Evolutionary conservation across 495 filamentous ascomycete genomes (phyloP), one percentile per base, ranked within the genome.

Genomic region (Lasiosphaeria hispida): DNA sequence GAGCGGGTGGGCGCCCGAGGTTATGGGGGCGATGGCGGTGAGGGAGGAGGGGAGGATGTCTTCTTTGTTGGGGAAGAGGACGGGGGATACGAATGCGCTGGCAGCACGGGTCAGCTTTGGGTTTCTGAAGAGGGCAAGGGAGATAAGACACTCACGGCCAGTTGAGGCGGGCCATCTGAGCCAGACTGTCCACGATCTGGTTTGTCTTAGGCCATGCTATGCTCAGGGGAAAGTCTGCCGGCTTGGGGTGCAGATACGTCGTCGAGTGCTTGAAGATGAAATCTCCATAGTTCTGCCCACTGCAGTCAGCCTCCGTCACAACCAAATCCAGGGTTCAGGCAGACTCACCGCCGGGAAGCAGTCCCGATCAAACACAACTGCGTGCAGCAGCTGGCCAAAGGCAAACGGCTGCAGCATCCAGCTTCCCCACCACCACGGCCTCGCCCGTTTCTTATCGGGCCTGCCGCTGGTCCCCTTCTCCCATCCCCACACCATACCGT

Each of bases 341-440:
- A 11, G 55, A 65, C 69, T 56, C 42, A 69, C 71, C 39, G 62
- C 77, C 0, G 93, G 92, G 59, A 92, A 90, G 68, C 87, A 90
- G 64, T 96, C 92, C 48, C 89, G 82, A 68, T 97, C 92, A 76
- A 97, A 97, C 33, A 97, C 83, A 71, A 92, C 89, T 2, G 93
- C 87, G 71, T 97, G 91, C 51, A 97, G 77, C 50, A 98, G 78
- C 74, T 97, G 94, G 35, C 92, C 94, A 66, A 85, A 90, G 10
- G 91, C 86, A n/a, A 95, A 66, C 0, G 94, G 94, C 81, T 96
- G 92, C 64, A 97, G 74, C 80, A 97, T 77, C 93, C 93, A 97
- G 68, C 91, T 96, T 18, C 93, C 94, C 78, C 91, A 93, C 94
- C 94, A 98, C 84, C 81, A 82, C 7, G 91, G 88, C 59, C 82